These are phyloP conservation scores for Candida maltosa DNA, from an alignment of 805 yeast species.

Conservation along the genomic window DNA sequence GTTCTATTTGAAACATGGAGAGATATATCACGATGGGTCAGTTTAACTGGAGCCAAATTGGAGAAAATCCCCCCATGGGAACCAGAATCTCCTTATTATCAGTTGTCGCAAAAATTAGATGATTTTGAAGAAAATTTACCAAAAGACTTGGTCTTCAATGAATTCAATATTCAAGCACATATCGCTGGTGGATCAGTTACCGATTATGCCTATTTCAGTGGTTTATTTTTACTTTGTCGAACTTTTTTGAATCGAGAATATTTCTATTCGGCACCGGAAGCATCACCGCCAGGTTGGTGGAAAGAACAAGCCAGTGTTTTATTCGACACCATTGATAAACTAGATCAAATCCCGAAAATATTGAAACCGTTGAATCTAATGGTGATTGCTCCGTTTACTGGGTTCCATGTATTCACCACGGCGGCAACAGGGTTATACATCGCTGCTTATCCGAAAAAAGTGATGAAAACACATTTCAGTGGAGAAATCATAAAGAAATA, in stretches of 20 bases:
- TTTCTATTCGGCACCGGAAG: slow-evolving; percentile 27
- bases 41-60: slow-evolving; percentile 28
- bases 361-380: slow-evolving; percentile 19
- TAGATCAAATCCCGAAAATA: slow-evolving; percentile 18
- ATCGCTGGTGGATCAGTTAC: slow-evolving; percentile 25
- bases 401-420: slow-evolving; percentile 33
- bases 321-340: slow-evolving; percentile 17
- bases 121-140: slow-evolving; percentile 22
- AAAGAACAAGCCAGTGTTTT: slow-evolving; percentile 16
- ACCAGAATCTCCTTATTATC: slow-evolving; percentile 19
- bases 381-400: slow-evolving; percentile 37
- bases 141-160: slow-evolving; percentile 15
- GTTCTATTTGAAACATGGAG: slow-evolving; percentile 36
- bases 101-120: slow-evolving; percentile 21
- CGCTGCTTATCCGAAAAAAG: slow-evolving; percentile 21
- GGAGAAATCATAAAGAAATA: slow-evolving; percentile 10
- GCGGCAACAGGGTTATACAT: slow-evolving; percentile 32
- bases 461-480: slow-evolving; percentile 11
- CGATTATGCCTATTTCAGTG: slow-evolving; percentile 33
- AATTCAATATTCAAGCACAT: slow-evolving; percentile 24
- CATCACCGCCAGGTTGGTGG: slow-evolving; percentile 29
- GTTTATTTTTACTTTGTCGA: slow-evolving; percentile 26
- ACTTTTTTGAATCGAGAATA: slow-evolving; percentile 34
- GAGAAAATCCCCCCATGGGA: slow-evolving; percentile 29
- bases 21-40: slow-evolving; percentile 35